Evolutionary conservation across 2,329 filamentous ascomycete species (phyloP).

Genomic region (Epichloe typhina): DNA sequence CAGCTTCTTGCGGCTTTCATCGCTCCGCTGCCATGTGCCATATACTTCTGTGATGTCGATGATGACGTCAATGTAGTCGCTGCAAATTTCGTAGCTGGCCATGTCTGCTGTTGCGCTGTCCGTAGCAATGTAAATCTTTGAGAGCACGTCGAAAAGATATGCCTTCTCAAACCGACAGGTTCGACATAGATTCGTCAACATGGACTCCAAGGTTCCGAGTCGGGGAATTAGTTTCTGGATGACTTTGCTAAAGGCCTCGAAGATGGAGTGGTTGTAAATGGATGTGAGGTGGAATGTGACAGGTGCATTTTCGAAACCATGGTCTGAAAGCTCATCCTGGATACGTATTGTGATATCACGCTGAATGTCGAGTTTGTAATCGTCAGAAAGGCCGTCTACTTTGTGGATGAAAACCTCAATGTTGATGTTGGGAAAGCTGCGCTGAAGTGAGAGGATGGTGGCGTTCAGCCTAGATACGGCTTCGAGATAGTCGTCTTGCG

Average conservation of each 20-base stretch:
- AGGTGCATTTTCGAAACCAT: slow-evolving; percentile 83
- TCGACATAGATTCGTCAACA: slow-evolving; percentile 86
- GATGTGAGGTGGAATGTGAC: slow-evolving; percentile 93
- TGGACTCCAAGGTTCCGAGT: slow-evolving; percentile 78
- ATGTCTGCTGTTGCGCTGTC: slow-evolving; percentile 89
- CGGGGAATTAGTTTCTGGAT: slow-evolving; percentile 96
- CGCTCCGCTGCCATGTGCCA: slow-evolving; percentile 54
- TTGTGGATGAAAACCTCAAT: slow-evolving; percentile 99
- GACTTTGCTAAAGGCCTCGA: slow-evolving; percentile 95
- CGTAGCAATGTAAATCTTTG: slow-evolving; percentile 97
- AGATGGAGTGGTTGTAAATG: slow-evolving; percentile 97
- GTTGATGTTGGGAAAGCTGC: slow-evolving; percentile 84
- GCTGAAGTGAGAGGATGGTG: slow-evolving; percentile 80
- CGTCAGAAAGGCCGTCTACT: slow-evolving; percentile 91
- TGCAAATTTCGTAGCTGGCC: slow-evolving; percentile 94
- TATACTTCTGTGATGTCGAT: slow-evolving; percentile 96
- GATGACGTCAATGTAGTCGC: slow-evolving; percentile 96
- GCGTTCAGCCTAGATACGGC: slow-evolving; percentile 75
- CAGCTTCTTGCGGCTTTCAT: slow-evolving; percentile 39
- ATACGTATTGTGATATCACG: slow-evolving; percentile 94
- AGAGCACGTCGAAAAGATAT: slow-evolving; percentile 93
- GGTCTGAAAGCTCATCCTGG: slow-evolving; percentile 87
- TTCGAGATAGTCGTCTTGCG: slow-evolving; percentile 94
- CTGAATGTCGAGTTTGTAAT: slow-evolving; percentile 92
- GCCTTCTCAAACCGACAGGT: slow-evolving; percentile 95